Conservation (phyloP, 2,329 filamentous ascomycete genomes). For the Achaetomium macrosporum region DNA sequence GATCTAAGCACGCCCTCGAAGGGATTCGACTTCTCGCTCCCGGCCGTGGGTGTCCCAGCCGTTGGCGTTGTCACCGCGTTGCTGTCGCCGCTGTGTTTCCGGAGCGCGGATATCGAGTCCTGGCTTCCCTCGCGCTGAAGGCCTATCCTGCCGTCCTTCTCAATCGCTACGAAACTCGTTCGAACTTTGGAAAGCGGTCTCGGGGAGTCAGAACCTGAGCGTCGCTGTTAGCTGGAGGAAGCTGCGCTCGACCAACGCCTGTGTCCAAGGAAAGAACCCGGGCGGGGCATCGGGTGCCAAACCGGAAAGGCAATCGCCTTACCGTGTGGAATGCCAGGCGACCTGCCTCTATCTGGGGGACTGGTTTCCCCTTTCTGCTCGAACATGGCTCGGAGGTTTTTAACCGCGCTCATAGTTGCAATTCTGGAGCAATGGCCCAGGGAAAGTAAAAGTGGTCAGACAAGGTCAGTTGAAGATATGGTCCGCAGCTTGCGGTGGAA, state of each 20-base stretch:
- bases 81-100: slow-evolving; percentile 35
- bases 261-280: no score
- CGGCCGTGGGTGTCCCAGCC: slow-evolving; percentile 35
- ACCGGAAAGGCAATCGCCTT: slow-evolving; percentile 26
- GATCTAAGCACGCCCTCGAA: slow-evolving; percentile 30
- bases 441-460: no score
- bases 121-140: slow-evolving; percentile 41
- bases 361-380: slow-evolving; percentile 64
- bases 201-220: slow-evolving; percentile 42
- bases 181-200: slow-evolving; percentile 69
- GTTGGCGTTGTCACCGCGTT: no score
- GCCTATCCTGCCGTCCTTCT: slow-evolving; percentile 56
- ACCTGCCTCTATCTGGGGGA: slow-evolving; percentile 64
- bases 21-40: slow-evolving; percentile 35
- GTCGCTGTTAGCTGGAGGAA: slow-evolving; percentile 15
- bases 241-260: no score
- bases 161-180: slow-evolving; percentile 68
- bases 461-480: no score
- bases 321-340: slow-evolving; percentile 50
- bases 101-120: slow-evolving; percentile 36
- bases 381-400: slow-evolving; percentile 74
- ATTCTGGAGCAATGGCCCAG: slow-evolving; percentile 23
- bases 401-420: slow-evolving; percentile 60
- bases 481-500: no score
- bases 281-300: neutral